Base-by-base conservation (phyloP, 495 filamentous ascomycete genomes). In the Talaromyces liani region DNA sequence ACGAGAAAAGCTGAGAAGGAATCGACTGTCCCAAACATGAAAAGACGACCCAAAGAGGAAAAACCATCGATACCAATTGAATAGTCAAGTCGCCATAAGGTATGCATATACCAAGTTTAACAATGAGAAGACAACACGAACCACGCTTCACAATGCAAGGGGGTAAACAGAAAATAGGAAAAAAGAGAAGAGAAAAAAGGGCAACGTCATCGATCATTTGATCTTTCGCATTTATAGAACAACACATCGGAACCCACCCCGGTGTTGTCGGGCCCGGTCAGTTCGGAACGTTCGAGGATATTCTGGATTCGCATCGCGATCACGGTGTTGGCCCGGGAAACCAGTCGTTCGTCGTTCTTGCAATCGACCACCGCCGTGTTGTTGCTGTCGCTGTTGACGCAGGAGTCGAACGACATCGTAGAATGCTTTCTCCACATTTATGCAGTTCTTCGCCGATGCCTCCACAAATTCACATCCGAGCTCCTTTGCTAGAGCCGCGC, bases 341-440 rank as follows among this genome's bases (percentile, higher is more conserved):
- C 76, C 75, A 10, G 71, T 74, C 59, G 75, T 72, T 33, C 80
- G 77, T 54, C 75, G 76, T 60, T 79, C 74, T 47, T 73, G 74
- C 33, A 71, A 64, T 18, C 75, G 73, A n/a, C 54, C 55, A 29
- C 71, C 69, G 20, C 72, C 70, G 51, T 76, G 74, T 59, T 73
- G 70, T 58, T 82, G 78, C 74, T 91, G 87, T 66, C 90, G 85
- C 73, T 97, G 93, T 65, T 87, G 84, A 64, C 93, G 87, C 62
- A 98, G 78, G 69, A 92, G 89, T 63, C 95, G 83, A 24, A 98
- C 94, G 12, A 98, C 95, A 68, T 98, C 94, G 76, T 96, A 97
- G 72, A 98, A 98, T 2, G 94, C 95, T 80, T 93, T 96, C 72
- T 98, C 94, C 27, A 98, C 94, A 70, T 98, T 98, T 79, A 97